A percentile compares a stretch with the other conserved stretches of the same genome.
phyloP scores from a whole-genome alignment of 306 rosid species.

The Begonia masoniana region DNA sequence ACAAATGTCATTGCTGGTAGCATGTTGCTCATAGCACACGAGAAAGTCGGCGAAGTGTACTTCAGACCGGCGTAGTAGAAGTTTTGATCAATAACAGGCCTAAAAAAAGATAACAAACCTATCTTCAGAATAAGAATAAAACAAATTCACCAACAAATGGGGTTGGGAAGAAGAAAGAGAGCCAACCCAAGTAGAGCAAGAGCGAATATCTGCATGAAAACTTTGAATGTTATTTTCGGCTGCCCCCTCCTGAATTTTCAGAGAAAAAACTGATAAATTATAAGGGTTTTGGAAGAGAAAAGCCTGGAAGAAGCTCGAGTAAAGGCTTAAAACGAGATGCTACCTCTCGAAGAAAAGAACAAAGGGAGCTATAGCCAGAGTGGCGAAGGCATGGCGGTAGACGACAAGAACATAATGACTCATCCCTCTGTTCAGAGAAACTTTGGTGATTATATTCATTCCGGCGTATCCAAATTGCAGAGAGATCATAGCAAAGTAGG shows the following conservation, averaged over 20 bases:
- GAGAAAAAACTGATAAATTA: neutral
- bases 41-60: slow-evolving; percentile 74
- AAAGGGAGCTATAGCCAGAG: slow-evolving; percentile 57
- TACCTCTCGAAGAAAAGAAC: slow-evolving; percentile 74
- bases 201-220: slow-evolving; percentile 59
- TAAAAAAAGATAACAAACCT: slow-evolving; percentile 7
- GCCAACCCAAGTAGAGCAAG: slow-evolving; percentile 87
- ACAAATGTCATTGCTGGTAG: slow-evolving; percentile 93
- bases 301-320: no score
- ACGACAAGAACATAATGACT: slow-evolving; percentile 91
- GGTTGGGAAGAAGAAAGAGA: no score
- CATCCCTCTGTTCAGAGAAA: slow-evolving; percentile 79
- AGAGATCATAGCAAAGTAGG: slow-evolving; percentile 66
- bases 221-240: slow-evolving; percentile 53
- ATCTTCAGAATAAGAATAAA: neutral
- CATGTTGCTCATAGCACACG: slow-evolving; percentile 87
- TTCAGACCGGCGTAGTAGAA: slow-evolving; percentile 89
- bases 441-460: slow-evolving; percentile 67
- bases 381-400: slow-evolving; percentile 80
- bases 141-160: no score
- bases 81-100: slow-evolving; percentile 92
- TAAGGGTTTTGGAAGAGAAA: no score
- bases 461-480: slow-evolving; percentile 85
- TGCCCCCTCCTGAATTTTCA: slow-evolving; percentile 50
- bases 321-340: neutral